Base-by-base conservation (phyloP, 1,284 basidiomycete species). In the Malassezia japonica region DNA sequence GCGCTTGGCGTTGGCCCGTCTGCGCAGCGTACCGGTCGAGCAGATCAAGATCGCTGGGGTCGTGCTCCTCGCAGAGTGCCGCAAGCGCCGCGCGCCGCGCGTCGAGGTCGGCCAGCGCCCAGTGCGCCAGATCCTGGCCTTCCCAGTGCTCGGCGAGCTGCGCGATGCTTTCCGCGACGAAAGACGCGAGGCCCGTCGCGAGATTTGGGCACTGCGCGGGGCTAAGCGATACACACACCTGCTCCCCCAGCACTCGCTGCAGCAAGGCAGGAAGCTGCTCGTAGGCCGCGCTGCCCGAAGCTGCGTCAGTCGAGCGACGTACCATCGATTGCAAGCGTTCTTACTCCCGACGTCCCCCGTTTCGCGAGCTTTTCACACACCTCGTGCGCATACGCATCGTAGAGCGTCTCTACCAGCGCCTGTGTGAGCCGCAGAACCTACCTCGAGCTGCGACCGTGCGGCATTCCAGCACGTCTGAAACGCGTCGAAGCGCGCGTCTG, bases 151-250 rank as follows among this genome's bases (percentile, higher is more conserved):
- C 23, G 2, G 33, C 33, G 18, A 23, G 15, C 35, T 46, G 24
- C 6, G 10, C 28, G 3, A 36, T 13, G 10, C 38, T 20, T 9
- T 44, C 38, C 13, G 36, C 16, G 15, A 53, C 40, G n/a, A 53
- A 41, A 2, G 45, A 20, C 8, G 25, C 16, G 5, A 47, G 27
- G 12, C 28, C 39, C 23, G 38, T 1, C 9, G 28, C 13, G 6
- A 53, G 18, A 21, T 53, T 53, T 1, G 21, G 28, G 36, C 46
- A 53, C 15, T 53, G 50, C 28, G 27, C 42, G 24, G 31, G 13
- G n/a, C 25, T 15, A 13, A 44, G 10, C 29, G 28, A 3, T 13
- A 33, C 42, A 18, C 33, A 35, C 15, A 44, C 9, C 9, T 18
- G 23, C 12, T 32, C 10, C 12, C 33, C 42, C 7, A n/a, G 9